Conservation (phyloP, 768 basidiomycete genomes). For the Arthromyces matolae region DNA sequence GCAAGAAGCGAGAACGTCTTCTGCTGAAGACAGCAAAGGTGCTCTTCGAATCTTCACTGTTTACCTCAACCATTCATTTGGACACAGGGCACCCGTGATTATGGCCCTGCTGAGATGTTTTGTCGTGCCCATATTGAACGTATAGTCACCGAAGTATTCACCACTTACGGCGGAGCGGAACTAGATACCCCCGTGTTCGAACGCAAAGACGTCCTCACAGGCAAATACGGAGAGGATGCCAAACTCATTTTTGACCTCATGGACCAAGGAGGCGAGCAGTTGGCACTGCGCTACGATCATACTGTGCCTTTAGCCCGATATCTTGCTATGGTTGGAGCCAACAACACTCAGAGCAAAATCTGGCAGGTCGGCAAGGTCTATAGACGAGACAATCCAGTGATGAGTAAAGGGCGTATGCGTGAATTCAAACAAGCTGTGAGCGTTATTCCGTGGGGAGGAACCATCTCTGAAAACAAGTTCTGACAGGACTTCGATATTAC, state of each 20-base stretch:
- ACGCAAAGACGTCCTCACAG: conserved; percentile 91
- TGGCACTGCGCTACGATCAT: conserved; percentile 92
- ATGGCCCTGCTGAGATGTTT: conserved; percentile 88
- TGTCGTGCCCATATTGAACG: conserved; percentile 88
- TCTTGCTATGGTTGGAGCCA: conserved; percentile 93
- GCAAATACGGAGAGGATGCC: conserved; percentile 96
- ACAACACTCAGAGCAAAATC: conserved; percentile 68
- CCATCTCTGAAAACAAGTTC: background rate
- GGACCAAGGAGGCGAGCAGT: conserved; percentile 97
- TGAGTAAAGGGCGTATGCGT: conserved; percentile 97
- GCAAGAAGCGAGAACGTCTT: conserved; percentile 61
- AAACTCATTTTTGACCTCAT: conserved; percentile 97
- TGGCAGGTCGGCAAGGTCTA: conserved; percentile 99
- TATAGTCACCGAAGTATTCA: conserved; percentile 84
- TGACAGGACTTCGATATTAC: conserved; percentile 93
- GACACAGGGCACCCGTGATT: conserved; percentile 87
- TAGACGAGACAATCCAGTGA: conserved; percentile 91
- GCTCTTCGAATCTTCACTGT: conserved; percentile 18
- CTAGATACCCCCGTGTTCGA: conserved; percentile 99
- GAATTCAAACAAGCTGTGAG: conserved; percentile 96
- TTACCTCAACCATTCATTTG: conserved; percentile 14
- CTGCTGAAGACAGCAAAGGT: conserved; percentile 95
- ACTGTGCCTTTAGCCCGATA: conserved; percentile 96
- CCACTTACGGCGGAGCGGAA: conserved; percentile 82
- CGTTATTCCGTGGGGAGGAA: background rate